Base-by-base conservation (phyloP, 1,284 basidiomycete species). In the Hortiboletus rubellus region DNA sequence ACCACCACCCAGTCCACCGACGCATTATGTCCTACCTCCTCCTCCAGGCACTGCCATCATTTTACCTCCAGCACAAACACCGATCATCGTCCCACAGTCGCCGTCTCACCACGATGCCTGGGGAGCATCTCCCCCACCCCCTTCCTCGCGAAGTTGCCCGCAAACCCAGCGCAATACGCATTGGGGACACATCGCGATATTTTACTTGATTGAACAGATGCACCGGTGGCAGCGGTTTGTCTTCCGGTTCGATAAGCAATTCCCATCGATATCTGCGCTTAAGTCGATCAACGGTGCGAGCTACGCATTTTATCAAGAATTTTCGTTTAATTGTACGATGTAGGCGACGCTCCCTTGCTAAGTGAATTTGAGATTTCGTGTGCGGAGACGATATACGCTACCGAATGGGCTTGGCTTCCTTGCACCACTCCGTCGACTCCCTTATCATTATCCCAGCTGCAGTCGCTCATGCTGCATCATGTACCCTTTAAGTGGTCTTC, bases 121-220 rank as follows among this genome's bases (percentile, higher is more conserved):
- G 70, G 67, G 63, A 7, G 60, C 62, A 30, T 62, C 64, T 17
- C 61, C 69, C 7, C 70, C 67, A 0, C 61, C 71, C 1, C 66
- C 68, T 27, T 58, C 72, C 15, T 53, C 66, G 36, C 62, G 63
- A 31, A 63, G 58, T 36, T 59, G 52, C 9, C 66, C 75, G 18
- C 73, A 73, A 49, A 66, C 77, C 2, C 69, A 70, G 36, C 72
- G 69, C 18, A 84, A 80, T 58, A 78, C 81, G 57, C 84, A 87
- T 58, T 91, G 89, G 89, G 89, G 87, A 1, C 84, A 89, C 62
- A 86, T 91, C 43, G 85, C 84, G 2, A 82, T 91, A 52, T 90
- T 79, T 68, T 91, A 91, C 67, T 73, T 91, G 24, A 82, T 86
- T 3, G 82, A 87, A 62, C 86, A 90, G 66, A 91, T 91, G 82